Evolutionary conservation across 345 rosid genomes (phyloP).

Genomic region (Melastoma malabathricum): DNA sequence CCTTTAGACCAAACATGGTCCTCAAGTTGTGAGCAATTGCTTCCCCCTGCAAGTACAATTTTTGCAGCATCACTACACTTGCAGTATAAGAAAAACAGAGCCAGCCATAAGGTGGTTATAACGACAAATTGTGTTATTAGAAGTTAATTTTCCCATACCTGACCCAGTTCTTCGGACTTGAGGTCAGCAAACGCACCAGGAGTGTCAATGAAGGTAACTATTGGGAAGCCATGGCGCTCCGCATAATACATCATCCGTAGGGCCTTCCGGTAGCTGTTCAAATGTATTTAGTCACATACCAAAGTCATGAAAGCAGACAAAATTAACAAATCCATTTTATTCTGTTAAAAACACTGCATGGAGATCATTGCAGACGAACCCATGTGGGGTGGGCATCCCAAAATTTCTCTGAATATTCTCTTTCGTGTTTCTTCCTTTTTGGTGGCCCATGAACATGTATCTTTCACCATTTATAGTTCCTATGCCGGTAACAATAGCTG

Average conservation of each 20-base stretch:
- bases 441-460: conserved; percentile 96
- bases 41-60: conserved; percentile 66
- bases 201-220: conserved; percentile 21
- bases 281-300: neutral
- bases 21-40: conserved; percentile 91
- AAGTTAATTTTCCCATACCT: conserved; percentile 10
- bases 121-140: neutral
- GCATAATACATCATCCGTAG: conserved; percentile 21
- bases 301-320: conserved; percentile 13
- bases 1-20: conserved; percentile 93
- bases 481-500: conserved; percentile 89
- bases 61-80: conserved; percentile 8
- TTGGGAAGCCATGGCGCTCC: conserved; percentile 25
- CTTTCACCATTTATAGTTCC: conserved; percentile 80
- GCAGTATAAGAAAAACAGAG: too few relatives aligned
- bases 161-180: conserved; percentile 30
- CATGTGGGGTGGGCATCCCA: conserved; percentile 99
- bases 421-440: conserved; percentile 98
- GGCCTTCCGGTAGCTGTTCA: conserved; percentile 20
- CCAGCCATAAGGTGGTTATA: neutral
- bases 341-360: too few relatives aligned
- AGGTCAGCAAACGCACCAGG: conserved; percentile 34
- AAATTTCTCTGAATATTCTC: conserved; percentile 89
- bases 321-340: conserved; percentile 1
- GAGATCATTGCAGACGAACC: conserved; percentile 20